These are phyloP conservation scores for Candida peoriensis DNA, from an alignment of 805 yeast genomes.

Conservation along the genomic window DNA sequence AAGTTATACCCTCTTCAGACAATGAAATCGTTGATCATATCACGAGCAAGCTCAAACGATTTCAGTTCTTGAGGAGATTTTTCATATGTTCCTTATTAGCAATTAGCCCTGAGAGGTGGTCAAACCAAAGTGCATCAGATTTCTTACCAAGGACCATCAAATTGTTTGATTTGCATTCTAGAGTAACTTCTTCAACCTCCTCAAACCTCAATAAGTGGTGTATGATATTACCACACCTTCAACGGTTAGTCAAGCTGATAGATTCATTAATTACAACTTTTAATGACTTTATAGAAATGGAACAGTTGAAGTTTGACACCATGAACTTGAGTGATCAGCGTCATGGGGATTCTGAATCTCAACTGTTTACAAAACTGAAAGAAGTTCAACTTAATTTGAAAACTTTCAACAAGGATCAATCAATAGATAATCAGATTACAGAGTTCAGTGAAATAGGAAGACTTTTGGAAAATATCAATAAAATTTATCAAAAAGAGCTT, in stretches of 20 bases:
- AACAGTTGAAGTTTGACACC: not conserved
- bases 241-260: not conserved
- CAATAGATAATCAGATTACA: constrained; percentile 6
- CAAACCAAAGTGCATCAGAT: constrained; percentile 12
- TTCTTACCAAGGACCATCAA: constrained; percentile 5
- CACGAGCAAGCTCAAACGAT: constrained; percentile 25
- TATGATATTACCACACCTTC: not conserved
- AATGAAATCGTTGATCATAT: constrained; percentile 11
- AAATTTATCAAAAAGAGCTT: constrained; percentile 4
- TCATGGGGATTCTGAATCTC: too few relatives aligned
- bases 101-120: too few relatives aligned
- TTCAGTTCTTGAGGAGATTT: constrained; percentile 36
- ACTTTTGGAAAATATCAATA: constrained; percentile 3
- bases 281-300: constrained; percentile 1
- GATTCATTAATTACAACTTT: not conserved
- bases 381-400: constrained; percentile 7
- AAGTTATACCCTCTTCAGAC: too few relatives aligned
- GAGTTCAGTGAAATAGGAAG: constrained; percentile 9
- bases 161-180: not conserved
- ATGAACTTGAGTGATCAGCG: not conserved
- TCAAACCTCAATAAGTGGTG: too few relatives aligned
- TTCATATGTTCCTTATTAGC: constrained; percentile 39
- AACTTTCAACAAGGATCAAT: constrained; percentile 3
- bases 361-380: constrained; percentile 5
- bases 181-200: too few relatives aligned